Evolutionary conservation across 1,284 basidiomycete genomes (phyloP).

Genomic region (Psilocybe mexicana): DNA sequence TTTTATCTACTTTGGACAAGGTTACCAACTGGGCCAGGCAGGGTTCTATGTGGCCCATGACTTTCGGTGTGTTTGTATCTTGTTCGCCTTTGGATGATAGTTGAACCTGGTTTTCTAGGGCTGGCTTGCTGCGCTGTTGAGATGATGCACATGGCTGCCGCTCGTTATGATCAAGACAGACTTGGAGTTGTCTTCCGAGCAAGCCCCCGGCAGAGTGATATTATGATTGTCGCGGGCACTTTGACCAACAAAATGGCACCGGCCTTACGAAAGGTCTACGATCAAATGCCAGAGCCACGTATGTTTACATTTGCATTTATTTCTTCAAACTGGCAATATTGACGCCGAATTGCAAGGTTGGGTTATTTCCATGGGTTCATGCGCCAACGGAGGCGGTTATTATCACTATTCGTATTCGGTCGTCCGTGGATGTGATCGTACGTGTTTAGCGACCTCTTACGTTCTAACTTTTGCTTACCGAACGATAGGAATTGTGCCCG

Average conservation of each 20-base stretch:
- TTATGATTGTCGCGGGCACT: slow-evolving; percentile 99
- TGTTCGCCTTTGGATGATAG: slow-evolving; percentile 3
- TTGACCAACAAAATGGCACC: slow-evolving; percentile 99
- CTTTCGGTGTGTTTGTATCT: slow-evolving; percentile 63
- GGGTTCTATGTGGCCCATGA: slow-evolving; percentile 99
- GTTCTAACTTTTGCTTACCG: slow-evolving; percentile 5
- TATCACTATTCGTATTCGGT: slow-evolving; percentile 99
- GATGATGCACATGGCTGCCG: slow-evolving; percentile 99
- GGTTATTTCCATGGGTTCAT: slow-evolving; percentile 99
- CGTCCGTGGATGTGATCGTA: slow-evolving; percentile 98
- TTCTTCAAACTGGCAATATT: slow-evolving; percentile 4
- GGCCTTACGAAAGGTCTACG: slow-evolving; percentile 92
- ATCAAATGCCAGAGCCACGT: slow-evolving; percentile 96
- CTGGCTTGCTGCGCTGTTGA: slow-evolving; percentile 99
- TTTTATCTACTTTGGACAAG: slow-evolving; percentile 95
- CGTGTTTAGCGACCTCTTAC: not conserved
- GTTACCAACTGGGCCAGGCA: slow-evolving; percentile 97
- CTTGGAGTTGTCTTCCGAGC: slow-evolving; percentile 98
- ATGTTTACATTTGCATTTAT: slow-evolving; percentile 21
- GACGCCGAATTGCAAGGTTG: slow-evolving; percentile 55
- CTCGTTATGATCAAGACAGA: slow-evolving; percentile 98
- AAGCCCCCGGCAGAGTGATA: slow-evolving; percentile 94
- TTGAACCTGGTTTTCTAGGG: slow-evolving; percentile 46
- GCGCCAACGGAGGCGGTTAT: slow-evolving; percentile 98
- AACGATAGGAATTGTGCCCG: slow-evolving; percentile 85